Evolutionary conservation across 2,329 filamentous ascomycete genomes (phyloP).

Genomic region (Trichophyton rubrum): DNA sequence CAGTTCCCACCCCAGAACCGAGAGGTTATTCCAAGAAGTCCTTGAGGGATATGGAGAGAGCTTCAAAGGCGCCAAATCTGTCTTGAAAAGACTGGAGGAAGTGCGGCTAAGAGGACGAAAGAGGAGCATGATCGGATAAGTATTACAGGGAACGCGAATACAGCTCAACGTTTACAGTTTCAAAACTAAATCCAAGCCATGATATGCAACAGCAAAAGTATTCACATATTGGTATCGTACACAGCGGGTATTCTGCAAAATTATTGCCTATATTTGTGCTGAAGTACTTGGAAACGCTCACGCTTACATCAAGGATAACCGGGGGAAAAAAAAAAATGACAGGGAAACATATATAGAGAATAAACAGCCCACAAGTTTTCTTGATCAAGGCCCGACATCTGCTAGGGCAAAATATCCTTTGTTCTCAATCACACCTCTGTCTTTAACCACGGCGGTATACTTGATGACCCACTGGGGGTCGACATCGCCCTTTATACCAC

Average conservation of each 20-base stretch:
- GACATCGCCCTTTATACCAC: conserved; percentile 61
- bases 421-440: conserved; percentile 91
- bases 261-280: not conserved
- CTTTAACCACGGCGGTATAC: conserved; percentile 88
- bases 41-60: conserved; percentile 59
- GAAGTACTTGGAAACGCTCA: not conserved
- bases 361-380: not conserved
- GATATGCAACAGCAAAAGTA: not conserved
- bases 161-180: not conserved
- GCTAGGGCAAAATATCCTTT: conserved; percentile 94
- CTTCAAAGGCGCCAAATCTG: conserved; percentile 61
- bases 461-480: conserved; percentile 90
- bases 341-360: not conserved
- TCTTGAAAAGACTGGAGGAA: conserved; percentile 74
- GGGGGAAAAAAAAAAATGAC: not conserved
- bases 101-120: conserved; percentile 90
- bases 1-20: conserved; percentile 81
- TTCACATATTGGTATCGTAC: not conserved
- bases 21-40: conserved; percentile 61
- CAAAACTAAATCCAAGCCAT: not conserved
- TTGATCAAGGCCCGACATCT: conserved; percentile 44
- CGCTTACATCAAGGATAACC: not conserved
- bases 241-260: not conserved
- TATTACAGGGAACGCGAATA: not conserved
- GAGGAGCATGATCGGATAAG: conserved; percentile 85